Evolutionary conservation across 495 filamentous ascomycete species (phyloP).

Genomic region (Neurospora tetrasperma): DNA sequence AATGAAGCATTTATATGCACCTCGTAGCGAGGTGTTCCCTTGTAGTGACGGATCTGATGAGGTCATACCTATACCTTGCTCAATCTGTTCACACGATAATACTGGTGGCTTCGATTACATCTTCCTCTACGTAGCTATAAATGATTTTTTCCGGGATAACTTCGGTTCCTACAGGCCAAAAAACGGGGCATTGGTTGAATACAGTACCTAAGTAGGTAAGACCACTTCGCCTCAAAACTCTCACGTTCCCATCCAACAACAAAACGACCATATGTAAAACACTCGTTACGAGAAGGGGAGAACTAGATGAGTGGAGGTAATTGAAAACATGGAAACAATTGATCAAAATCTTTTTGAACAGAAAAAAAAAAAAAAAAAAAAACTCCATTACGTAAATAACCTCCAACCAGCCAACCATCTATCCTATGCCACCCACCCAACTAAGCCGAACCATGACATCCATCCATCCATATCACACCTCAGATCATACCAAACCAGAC

Average conservation of each 20-base stretch:
- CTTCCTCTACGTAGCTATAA: neutral
- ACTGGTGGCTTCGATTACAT: neutral
- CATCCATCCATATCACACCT: neutral
- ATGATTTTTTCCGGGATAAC: neutral
- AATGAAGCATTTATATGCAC: neutral
- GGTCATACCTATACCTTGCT: neutral
- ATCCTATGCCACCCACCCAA: neutral
- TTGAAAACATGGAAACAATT: neutral
- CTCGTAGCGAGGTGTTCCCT: neutral
- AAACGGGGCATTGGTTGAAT: neutral
- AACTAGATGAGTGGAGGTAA: neutral
- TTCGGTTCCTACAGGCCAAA: neutral
- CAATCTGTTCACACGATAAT: neutral
- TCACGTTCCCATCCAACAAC: neutral
- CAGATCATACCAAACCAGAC: neutral
- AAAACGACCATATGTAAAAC: neutral
- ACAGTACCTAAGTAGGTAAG: too few relatives aligned
- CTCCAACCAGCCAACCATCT: neutral
- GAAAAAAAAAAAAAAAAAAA: neutral
- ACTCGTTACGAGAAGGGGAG: neutral
- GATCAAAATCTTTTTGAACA: neutral
- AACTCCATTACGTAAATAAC: neutral
- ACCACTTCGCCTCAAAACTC: neutral
- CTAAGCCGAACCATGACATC: neutral
- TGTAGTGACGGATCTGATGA: neutral